These are phyloP conservation scores for Sporisorium exsertum DNA, from an alignment of 1,284 basidiomycete species.

Conservation along the genomic window DNA sequence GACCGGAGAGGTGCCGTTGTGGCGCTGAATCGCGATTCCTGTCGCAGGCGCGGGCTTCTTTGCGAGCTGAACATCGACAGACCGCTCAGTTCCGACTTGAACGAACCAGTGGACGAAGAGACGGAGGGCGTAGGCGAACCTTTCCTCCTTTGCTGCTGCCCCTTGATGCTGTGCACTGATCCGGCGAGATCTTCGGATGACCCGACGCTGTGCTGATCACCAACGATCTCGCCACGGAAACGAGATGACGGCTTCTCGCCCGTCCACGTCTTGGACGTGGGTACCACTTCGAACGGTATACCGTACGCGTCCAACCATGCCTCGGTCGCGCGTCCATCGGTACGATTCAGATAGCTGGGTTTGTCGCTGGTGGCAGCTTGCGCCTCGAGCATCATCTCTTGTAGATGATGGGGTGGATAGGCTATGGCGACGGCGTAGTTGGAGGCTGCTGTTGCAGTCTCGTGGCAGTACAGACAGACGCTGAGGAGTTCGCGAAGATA, in stretches of 20 bases:
- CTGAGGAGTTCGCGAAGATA: constrained; percentile 44
- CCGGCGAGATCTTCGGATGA: constrained; percentile 16
- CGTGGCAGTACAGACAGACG: constrained; percentile 33
- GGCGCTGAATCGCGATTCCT: constrained; percentile 12
- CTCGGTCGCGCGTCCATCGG: constrained; percentile 39
- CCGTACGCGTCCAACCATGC: constrained; percentile 42
- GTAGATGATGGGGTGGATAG: constrained; percentile 39
- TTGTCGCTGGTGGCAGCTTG: constrained; percentile 13
- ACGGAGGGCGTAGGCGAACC: constrained; percentile 26
- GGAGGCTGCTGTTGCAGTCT: constrained; percentile 1
- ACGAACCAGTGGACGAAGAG: constrained; percentile 27
- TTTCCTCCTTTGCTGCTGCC: constrained; percentile 6
- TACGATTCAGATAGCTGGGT: constrained; percentile 34
- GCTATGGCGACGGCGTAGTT: constrained; percentile 36
- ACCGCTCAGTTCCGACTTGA: constrained; percentile 31
- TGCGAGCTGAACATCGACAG: constrained; percentile 26
- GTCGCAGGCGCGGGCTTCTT: constrained; percentile 19
- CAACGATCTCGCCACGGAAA: constrained; percentile 13
- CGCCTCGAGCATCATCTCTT: constrained; percentile 32
- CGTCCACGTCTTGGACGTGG: constrained; percentile 47
- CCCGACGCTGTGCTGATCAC: constrained; percentile 1
- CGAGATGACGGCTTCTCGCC: constrained; percentile 36
- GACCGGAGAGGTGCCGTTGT: constrained; percentile 4
- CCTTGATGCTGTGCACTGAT: not conserved
- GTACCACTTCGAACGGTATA: constrained; percentile 27